Evolutionary conservation across 2,329 filamentous ascomycete species (phyloP).

Genomic region (Pseudonectria foliicola): DNA sequence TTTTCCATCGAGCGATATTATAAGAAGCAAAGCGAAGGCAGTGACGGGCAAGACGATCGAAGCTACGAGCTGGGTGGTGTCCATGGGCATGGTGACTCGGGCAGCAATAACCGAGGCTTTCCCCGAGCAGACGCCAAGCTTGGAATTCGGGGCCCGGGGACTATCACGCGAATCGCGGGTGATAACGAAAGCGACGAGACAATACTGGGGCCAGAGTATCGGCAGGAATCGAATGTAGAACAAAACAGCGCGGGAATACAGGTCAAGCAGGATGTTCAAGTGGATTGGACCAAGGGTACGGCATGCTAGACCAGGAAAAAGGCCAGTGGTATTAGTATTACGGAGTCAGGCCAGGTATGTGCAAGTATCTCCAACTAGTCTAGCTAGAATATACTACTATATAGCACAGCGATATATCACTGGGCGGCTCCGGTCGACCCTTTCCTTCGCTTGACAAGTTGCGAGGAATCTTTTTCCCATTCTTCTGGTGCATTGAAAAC

Average conservation of each 20-base stretch:
- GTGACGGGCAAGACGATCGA: slow-evolving; percentile 5
- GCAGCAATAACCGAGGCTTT: slow-evolving; percentile 4
- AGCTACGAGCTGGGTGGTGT: slow-evolving; percentile 10
- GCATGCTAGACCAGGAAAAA: no score
- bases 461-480: no score
- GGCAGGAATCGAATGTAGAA: not conserved
- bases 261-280: slow-evolving; percentile 8
- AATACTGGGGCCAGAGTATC: slow-evolving; percentile 9
- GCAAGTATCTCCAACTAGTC: no score
- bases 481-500: no score
- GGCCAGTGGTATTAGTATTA: no score
- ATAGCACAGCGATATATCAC: no score
- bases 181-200: slow-evolving; percentile 10
- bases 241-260: slow-evolving; percentile 1
- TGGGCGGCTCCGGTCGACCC: no score
- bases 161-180: slow-evolving; percentile 9
- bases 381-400: no score
- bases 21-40: slow-evolving; percentile 9
- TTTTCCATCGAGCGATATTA: slow-evolving; percentile 9
- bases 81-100: not conserved
- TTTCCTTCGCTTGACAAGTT: no score
- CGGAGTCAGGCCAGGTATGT: no score
- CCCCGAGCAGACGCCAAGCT: slow-evolving; percentile 5
- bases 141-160: slow-evolving; percentile 9
- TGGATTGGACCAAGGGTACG: slow-evolving; percentile 8